Conservation (phyloP, 2,329 filamentous ascomycete genomes). For the Plectosphaerella cucumerina region DNA sequence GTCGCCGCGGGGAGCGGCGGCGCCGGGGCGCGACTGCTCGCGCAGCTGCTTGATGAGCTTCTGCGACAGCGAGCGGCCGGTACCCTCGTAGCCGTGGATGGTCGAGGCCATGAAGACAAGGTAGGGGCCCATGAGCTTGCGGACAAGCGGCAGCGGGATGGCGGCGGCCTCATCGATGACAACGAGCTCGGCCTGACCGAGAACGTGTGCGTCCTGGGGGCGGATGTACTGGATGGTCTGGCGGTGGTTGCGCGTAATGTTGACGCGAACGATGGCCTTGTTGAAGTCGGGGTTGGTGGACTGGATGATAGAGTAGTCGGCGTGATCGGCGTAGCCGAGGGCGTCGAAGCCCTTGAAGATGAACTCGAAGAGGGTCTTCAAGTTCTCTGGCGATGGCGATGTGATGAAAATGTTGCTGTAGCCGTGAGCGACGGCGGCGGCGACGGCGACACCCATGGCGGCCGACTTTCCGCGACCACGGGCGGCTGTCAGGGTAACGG, state of each 20-base stretch:
- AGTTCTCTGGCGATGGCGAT: constrained; percentile 92
- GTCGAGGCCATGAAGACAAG: constrained; percentile 99
- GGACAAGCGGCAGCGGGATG: constrained; percentile 86
- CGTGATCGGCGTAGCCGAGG: constrained; percentile 87
- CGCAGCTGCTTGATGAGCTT: constrained; percentile 97
- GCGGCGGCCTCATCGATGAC: constrained; percentile 98
- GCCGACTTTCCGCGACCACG: constrained; percentile 97
- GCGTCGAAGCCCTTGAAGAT: constrained; percentile 98
- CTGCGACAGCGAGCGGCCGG: constrained; percentile 86
- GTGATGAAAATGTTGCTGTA: constrained; percentile 99
- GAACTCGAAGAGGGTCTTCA: constrained; percentile 98
- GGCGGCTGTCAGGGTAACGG: constrained; percentile 87
- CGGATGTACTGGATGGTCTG: constrained; percentile 99
- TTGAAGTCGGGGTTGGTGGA: constrained; percentile 98
- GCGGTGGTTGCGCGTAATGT: constrained; percentile 88
- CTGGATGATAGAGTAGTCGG: constrained; percentile 97
- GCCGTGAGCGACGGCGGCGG: constrained; percentile 88
- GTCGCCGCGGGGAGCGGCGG: constrained; percentile 46
- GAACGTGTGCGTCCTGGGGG: constrained; percentile 89
- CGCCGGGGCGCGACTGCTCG: constrained; percentile 75
- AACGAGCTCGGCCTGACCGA: constrained; percentile 90
- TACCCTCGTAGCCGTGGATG: constrained; percentile 98
- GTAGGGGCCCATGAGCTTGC: constrained; percentile 94
- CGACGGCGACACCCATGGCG: constrained; percentile 88
- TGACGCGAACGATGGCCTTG: constrained; percentile 96